Percentiles rank a stretch among this genome's conserved stretches.
These are phyloP conservation scores for Elongisporangium senticosum DNA, from an alignment of 352 stramenopile genomes.

Conservation along the genomic window DNA sequence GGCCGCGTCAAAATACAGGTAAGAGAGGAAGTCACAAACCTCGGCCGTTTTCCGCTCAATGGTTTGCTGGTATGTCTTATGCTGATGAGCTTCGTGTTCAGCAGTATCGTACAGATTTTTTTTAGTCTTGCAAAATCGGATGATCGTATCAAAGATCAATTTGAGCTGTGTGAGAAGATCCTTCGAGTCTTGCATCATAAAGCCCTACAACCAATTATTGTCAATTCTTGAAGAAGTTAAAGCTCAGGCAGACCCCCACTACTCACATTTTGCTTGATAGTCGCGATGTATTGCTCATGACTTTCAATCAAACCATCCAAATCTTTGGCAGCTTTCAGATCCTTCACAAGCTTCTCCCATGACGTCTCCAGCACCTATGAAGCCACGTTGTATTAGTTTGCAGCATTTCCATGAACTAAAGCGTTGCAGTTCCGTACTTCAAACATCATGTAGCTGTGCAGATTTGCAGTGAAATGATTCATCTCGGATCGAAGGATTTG, in stretches of 20 bases:
- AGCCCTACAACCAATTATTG: slow-evolving; percentile 34
- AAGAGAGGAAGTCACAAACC: slow-evolving; percentile 12
- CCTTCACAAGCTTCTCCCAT: slow-evolving; percentile 91
- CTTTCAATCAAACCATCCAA: slow-evolving; percentile 95
- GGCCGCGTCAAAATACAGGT: neutral
- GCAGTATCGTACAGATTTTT: slow-evolving; percentile 77
- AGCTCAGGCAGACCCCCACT: neutral
- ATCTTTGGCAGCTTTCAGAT: slow-evolving; percentile 87
- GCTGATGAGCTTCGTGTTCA: slow-evolving; percentile 63
- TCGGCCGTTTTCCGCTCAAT: slow-evolving; percentile 46
- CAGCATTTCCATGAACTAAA: neutral
- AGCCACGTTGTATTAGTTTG: neutral
- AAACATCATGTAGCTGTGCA: slow-evolving; percentile 99
- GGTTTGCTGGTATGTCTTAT: slow-evolving; percentile 40
- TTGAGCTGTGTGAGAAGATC: slow-evolving; percentile 75
- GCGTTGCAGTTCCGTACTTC: slow-evolving; percentile 48
- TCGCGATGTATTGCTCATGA: slow-evolving; percentile 93
- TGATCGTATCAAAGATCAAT: slow-evolving; percentile 75
- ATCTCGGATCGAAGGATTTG: slow-evolving; percentile 96
- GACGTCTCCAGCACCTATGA: slow-evolving; percentile 86
- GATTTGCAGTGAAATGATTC: slow-evolving; percentile 97
- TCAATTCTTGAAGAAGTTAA: no score
- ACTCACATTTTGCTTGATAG: slow-evolving; percentile 84
- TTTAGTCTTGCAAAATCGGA: slow-evolving; percentile 79
- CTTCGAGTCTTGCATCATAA: slow-evolving; percentile 75